Base-by-base conservation (phyloP, 1,139 yeast species). In the Yamadazyma friedrichii region DNA sequence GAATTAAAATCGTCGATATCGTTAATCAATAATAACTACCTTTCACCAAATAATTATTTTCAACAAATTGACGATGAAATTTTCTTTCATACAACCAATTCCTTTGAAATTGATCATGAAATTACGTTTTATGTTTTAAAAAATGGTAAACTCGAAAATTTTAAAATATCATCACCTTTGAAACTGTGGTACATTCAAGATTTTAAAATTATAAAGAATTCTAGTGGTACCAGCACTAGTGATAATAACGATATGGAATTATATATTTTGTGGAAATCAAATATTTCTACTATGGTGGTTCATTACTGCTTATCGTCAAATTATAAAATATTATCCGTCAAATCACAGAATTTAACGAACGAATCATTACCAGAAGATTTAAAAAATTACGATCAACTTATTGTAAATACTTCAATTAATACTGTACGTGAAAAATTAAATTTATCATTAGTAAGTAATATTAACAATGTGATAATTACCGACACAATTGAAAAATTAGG, bases 191-290 rank as follows among this genome's bases (percentile, higher is more conserved):
- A 63, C 47, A 59, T 70, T 38, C 77, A 70, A 50, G 76, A 71
- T 48, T 70, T 56, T 44, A 76, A 62, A 15, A 31, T 36, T 43
- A 49, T 53, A 46, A 48, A 50, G 54, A 37, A 50, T 47, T 15
- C 51, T 42, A 67, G 46, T 11, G 12, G 11, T 15, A 11, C 9
- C n/a, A n/a, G 9, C 11, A 10, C n/a, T 5, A 10, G 5, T n/a
- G 12, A 26, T 26, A 6, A 26, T 26, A 5, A 20, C 24, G 8
- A 20, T 20, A 6, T 26, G 12, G 46, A 46, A 15, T 59, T 61
- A 41, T 53, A 62, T 40, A 60, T 78, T 1, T 62, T 82, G 32
- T 82, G 87, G 87, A 83, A 82, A 51, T 79, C 86, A 44, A 82
- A 83, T 47, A 74, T 78, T 2, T 67, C 79, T 1, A 75, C 83